Evolutionary conservation across 495 filamentous ascomycete genomes (phyloP).

Genomic region (Hypoxylon subgilvum): DNA sequence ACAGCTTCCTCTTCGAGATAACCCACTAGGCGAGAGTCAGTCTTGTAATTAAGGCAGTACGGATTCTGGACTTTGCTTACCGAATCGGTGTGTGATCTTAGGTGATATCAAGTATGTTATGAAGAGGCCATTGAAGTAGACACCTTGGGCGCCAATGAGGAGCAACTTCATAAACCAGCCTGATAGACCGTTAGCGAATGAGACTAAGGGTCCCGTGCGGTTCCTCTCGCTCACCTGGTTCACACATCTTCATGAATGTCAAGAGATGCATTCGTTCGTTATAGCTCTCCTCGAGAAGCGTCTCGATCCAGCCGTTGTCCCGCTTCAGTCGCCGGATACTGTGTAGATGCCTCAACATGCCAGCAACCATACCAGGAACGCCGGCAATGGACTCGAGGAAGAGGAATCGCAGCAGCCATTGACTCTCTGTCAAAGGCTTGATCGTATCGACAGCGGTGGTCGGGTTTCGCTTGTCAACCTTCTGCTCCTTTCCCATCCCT

Average conservation of each 20-base stretch:
- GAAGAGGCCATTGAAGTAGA: slow-evolving; percentile 96
- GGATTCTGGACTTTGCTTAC: slow-evolving; percentile 61
- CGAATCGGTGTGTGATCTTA: slow-evolving; percentile 87
- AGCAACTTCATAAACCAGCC: slow-evolving; percentile 85
- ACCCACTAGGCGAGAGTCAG: slow-evolving; percentile 78
- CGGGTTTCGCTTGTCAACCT: slow-evolving; percentile 54
- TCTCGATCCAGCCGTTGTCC: slow-evolving; percentile 99
- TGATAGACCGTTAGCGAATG: slow-evolving; percentile 58
- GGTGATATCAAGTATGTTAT: slow-evolving; percentile 87
- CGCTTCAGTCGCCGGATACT: slow-evolving; percentile 82
- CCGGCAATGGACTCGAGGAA: slow-evolving; percentile 95
- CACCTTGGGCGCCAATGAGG: slow-evolving; percentile 79
- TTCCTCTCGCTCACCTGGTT: slow-evolving; percentile 61
- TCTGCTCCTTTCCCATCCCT: slow-evolving; percentile 50
- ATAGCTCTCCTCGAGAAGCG: slow-evolving; percentile 88
- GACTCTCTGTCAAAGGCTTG: slow-evolving; percentile 54
- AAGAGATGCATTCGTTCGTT: slow-evolving; percentile 96
- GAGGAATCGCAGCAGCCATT: slow-evolving; percentile 76
- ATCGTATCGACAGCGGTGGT: slow-evolving; percentile 51
- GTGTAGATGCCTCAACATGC: slow-evolving; percentile 87
- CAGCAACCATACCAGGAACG: slow-evolving; percentile 96
- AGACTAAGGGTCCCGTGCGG: slow-evolving; percentile 61
- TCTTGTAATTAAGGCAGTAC: slow-evolving; percentile 73
- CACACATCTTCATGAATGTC: slow-evolving; percentile 90
- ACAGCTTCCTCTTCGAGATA: slow-evolving; percentile 98